phyloP scores from a whole-genome alignment of 2,329 filamentous ascomycete species.

The Aplosporella prunicola region DNA sequence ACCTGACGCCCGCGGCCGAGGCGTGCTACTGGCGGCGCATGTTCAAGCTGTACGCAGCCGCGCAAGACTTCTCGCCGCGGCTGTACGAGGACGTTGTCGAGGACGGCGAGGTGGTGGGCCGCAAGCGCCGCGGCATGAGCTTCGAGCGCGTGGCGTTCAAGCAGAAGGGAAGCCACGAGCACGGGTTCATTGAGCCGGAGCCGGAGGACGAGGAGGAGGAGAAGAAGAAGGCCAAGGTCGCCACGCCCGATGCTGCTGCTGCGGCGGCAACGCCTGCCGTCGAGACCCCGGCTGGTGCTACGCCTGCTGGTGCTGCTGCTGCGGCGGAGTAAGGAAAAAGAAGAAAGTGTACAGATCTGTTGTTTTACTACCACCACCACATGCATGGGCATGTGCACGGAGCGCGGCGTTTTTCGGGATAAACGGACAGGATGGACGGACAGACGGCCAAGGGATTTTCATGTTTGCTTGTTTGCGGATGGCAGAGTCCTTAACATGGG shows the following conservation, averaged over 20 bases:
- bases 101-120: conserved; percentile 3
- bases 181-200: conserved; percentile 3
- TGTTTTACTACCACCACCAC: too few species aligned
- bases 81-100: neutral
- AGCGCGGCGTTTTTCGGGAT: too few species aligned
- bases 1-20: conserved; percentile 46
- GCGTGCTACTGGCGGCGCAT: conserved; percentile 47
- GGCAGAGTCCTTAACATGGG: too few species aligned
- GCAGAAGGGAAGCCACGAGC: conserved; percentile 1
- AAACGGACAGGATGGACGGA: too few species aligned
- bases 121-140: conserved; percentile 5
- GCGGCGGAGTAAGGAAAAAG: too few species aligned
- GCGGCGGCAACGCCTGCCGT: neutral
- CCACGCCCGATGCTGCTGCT: neutral
- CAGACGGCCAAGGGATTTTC: too few species aligned
- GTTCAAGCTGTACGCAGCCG: conserved; percentile 25
- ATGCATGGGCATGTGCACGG: too few species aligned
- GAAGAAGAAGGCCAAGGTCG: neutral
- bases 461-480: too few species aligned
- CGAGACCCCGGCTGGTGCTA: neutral
- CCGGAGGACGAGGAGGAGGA: conserved; percentile 3
- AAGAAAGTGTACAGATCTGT: too few species aligned
- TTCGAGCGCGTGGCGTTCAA: conserved; percentile 8
- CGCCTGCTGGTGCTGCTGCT: neutral
- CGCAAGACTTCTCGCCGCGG: neutral